Evolutionary conservation across 2,329 filamentous ascomycete genomes (phyloP).

Genomic region (Salinomyces thailandicus): DNA sequence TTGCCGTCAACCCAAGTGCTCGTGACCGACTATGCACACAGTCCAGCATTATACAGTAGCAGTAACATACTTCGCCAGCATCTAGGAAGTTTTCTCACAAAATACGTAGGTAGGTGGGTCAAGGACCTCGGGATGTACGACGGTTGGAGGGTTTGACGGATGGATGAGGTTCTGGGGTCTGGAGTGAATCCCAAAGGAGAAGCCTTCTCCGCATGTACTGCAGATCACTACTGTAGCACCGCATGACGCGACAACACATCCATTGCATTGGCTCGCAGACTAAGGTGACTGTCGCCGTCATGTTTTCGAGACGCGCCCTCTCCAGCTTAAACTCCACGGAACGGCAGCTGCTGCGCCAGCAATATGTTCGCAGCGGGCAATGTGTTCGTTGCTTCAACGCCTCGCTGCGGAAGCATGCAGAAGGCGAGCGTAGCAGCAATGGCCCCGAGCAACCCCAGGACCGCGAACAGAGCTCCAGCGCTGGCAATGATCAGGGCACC

Average conservation of each 20-base stretch:
- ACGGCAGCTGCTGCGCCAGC: slow-evolving; percentile 11
- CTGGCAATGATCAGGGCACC: slow-evolving; percentile 8
- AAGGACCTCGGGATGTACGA: too few species aligned
- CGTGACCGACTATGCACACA: too few species aligned
- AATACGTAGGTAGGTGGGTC: too few species aligned
- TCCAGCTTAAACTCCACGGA: slow-evolving; percentile 9
- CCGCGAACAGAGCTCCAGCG: slow-evolving; percentile 2
- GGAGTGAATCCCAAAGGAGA: slow-evolving; percentile 1
- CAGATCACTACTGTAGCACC: neutral
- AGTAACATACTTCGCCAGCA: too few species aligned
- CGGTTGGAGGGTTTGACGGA: too few species aligned
- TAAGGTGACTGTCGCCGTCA: slow-evolving; percentile 1
- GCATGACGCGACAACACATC: too few species aligned
- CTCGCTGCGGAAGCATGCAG: slow-evolving; percentile 5
- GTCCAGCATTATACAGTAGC: too few species aligned
- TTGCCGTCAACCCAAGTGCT: too few species aligned
- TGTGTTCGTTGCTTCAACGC: slow-evolving; percentile 16
- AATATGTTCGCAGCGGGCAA: slow-evolving; percentile 13
- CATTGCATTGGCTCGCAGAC: too few species aligned
- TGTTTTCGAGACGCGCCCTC: slow-evolving; percentile 5
- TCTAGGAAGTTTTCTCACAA: too few species aligned
- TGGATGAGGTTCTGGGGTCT: too few species aligned
- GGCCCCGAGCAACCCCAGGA: neutral
- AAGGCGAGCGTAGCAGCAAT: slow-evolving; percentile 2
- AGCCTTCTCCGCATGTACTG: neutral